These are phyloP conservation scores for Senna tora DNA, from an alignment of 306 rosid genomes.

Conservation along the genomic window DNA sequence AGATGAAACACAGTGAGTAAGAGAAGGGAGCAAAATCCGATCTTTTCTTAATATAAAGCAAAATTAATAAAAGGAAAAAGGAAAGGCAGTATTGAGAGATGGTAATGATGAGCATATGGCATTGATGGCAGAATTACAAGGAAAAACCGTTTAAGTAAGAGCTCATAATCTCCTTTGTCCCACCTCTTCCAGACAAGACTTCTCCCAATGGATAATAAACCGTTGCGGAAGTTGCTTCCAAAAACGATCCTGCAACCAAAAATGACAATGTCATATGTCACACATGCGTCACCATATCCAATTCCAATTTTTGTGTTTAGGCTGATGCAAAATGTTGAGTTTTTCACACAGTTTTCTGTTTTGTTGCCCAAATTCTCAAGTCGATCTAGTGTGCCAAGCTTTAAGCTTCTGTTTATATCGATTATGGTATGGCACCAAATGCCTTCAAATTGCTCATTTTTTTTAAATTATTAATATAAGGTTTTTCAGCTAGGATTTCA, in stretches of 20 bases:
- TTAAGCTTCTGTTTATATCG: too few species aligned
- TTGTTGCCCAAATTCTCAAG: too few species aligned
- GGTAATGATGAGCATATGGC: slow-evolving; percentile 32
- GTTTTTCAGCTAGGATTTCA: neutral
- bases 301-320: neutral
- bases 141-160: slow-evolving; percentile 12
- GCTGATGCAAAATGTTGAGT: neutral
- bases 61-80: neutral
- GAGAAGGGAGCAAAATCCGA: neutral
- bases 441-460: too few species aligned
- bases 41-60: slow-evolving; percentile 17
- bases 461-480: neutral
- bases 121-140: slow-evolving; percentile 19
- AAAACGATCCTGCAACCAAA: neutral
- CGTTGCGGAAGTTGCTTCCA: slow-evolving; percentile 9
- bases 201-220: slow-evolving; percentile 8
- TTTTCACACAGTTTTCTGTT: too few species aligned
- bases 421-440: too few species aligned
- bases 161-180: slow-evolving; percentile 36
- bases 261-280: slow-evolving; percentile 31
- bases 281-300: slow-evolving; percentile 30
- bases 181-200: slow-evolving; percentile 30
- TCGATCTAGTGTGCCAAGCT: neutral
- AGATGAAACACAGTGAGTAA: slow-evolving; percentile 28
- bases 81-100: neutral